Conservation (phyloP, 2,329 filamentous ascomycete species). For the Daldinia sp. region DNA sequence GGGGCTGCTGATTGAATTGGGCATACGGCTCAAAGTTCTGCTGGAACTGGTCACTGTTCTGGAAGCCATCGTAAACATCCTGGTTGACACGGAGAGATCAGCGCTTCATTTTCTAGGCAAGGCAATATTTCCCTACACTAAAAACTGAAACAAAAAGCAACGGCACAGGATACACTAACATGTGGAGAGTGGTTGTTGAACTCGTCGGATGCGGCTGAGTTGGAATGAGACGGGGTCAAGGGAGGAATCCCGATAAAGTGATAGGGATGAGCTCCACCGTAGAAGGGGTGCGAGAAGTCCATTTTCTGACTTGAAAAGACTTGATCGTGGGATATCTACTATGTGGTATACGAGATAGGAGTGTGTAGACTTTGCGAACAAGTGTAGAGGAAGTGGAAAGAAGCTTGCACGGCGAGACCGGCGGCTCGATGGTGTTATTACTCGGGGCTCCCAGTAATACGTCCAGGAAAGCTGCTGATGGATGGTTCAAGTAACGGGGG, state of each 20-base stretch:
- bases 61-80: slow-evolving; percentile 64
- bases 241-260: slow-evolving; percentile 67
- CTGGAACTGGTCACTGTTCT: slow-evolving; percentile 62
- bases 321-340: slow-evolving; percentile 20
- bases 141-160: slow-evolving; percentile 38
- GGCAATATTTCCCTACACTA: slow-evolving; percentile 37
- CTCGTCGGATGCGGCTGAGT: slow-evolving; percentile 66
- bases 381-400: slow-evolving; percentile 28
- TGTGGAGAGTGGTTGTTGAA: slow-evolving; percentile 67
- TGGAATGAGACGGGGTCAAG: slow-evolving; percentile 67
- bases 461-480: slow-evolving; percentile 39
- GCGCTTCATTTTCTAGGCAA: slow-evolving; percentile 46
- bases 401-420: slow-evolving; percentile 38
- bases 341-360: slow-evolving; percentile 13
- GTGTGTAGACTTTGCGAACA: slow-evolving; percentile 20
- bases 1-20: slow-evolving; percentile 56
- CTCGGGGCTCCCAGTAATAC: slow-evolving; percentile 32
- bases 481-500: slow-evolving; percentile 41
- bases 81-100: slow-evolving; percentile 48
- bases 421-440: slow-evolving; percentile 41
- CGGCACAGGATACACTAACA: slow-evolving; percentile 57
- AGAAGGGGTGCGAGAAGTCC: slow-evolving; percentile 68
- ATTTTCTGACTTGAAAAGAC: slow-evolving; percentile 52
- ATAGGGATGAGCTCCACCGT: slow-evolving; percentile 62
- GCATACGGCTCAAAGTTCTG: slow-evolving; percentile 60